phyloP scores from a whole-genome alignment of 1,284 basidiomycete genomes.

The Sparassis latifolia region DNA sequence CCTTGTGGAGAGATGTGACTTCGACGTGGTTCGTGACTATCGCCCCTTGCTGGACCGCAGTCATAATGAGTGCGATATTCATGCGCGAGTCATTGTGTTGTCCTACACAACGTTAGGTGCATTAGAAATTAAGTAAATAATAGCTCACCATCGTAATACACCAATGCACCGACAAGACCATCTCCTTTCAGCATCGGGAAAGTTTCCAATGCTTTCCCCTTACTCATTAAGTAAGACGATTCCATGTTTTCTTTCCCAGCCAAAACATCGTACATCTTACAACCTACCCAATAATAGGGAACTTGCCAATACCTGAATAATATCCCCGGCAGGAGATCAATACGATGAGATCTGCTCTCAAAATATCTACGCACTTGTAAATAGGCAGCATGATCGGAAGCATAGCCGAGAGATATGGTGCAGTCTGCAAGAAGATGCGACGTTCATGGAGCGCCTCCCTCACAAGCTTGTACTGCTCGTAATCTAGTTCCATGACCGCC shows the following conservation, averaged over 20 bases:
- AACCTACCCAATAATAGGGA: constrained; percentile 93
- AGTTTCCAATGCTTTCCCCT: constrained; percentile 86
- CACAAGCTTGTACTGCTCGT: constrained; percentile 96
- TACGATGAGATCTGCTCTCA: too few relatives aligned
- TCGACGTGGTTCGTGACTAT: constrained; percentile 88
- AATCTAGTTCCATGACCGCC: constrained; percentile 93
- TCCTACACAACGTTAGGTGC: constrained; percentile 36
- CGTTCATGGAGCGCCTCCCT: constrained; percentile 91
- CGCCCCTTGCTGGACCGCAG: constrained; percentile 91
- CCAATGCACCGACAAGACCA: constrained; percentile 91
- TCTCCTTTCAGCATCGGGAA: constrained; percentile 96
- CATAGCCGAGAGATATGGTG: constrained; percentile 89
- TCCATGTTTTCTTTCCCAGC: constrained; percentile 98
- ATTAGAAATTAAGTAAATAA: too few relatives aligned
- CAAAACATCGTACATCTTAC: constrained; percentile 94
- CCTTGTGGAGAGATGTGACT: constrained; percentile 78
- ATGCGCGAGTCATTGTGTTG: constrained; percentile 98
- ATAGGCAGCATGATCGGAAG: constrained; percentile 93
- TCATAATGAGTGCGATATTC: constrained; percentile 94
- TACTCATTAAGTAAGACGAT: constrained; percentile 89
- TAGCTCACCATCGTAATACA: constrained; percentile 86
- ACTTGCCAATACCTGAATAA: constrained; percentile 87
- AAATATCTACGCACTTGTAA: constrained; percentile 57
- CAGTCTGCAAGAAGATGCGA: constrained; percentile 90
- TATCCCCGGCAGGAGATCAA: too few relatives aligned